Evolutionary conservation across 805 yeast genomes (phyloP).

Genomic region (Ogataea saltuana): DNA sequence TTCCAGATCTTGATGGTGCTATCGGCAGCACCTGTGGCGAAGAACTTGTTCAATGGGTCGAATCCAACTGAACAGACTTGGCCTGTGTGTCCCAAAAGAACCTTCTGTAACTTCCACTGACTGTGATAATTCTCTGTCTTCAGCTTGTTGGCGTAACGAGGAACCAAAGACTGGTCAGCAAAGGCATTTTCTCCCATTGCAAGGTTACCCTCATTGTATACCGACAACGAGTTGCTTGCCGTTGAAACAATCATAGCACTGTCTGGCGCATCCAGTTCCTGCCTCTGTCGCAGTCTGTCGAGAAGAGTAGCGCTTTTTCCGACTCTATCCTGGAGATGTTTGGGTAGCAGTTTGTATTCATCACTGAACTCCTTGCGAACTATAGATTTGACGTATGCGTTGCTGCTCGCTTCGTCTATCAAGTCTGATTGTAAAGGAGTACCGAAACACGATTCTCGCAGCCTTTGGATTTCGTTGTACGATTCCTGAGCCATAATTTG

Average conservation of each 20-base stretch:
- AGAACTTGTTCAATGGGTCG: constrained; percentile 89
- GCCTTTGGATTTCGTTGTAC: constrained; percentile 8
- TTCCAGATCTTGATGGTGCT: constrained; percentile 92
- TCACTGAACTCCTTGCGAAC: constrained; percentile 11
- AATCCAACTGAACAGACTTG: constrained; percentile 84
- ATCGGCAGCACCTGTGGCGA: constrained; percentile 89
- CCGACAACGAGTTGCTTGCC: constrained; percentile 14
- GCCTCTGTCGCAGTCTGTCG: constrained; percentile 22
- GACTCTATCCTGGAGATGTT: constrained; percentile 15
- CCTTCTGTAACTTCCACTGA: constrained; percentile 71
- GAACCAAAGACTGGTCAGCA: constrained; percentile 30
- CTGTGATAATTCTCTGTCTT: constrained; percentile 45
- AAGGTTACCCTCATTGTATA: constrained; percentile 14
- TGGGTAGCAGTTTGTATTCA: constrained; percentile 16
- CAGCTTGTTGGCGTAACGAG: constrained; percentile 14
- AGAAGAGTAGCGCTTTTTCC: constrained; percentile 17
- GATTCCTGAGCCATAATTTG: constrained; percentile 9
- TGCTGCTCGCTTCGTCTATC: constrained; percentile 11
- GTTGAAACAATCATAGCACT: not conserved
- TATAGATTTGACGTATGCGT: constrained; percentile 16
- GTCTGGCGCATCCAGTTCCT: constrained; percentile 5
- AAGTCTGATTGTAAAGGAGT: constrained; percentile 4
- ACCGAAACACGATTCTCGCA: constrained; percentile 10
- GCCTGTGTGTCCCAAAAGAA: constrained; percentile 87
- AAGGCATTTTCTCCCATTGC: constrained; percentile 21